Percentiles rank a stretch among this genome's conserved stretches.
These are phyloP conservation scores for Eutrema heterophyllum DNA, from an alignment of 345 rosid genomes.

Conservation along the genomic window DNA sequence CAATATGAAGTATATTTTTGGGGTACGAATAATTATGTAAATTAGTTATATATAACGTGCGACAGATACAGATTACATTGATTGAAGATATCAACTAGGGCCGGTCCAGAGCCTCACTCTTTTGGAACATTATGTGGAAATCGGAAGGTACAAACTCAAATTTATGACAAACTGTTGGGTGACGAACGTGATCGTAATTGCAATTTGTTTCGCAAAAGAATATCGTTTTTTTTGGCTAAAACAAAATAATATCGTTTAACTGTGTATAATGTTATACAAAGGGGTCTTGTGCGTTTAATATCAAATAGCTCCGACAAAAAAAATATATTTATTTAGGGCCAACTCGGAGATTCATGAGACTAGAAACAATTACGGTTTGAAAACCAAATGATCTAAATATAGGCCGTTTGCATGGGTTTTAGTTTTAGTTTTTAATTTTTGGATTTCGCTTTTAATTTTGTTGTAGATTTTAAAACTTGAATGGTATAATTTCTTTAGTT, in stretches of 20 bases:
- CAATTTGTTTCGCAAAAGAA: not conserved
- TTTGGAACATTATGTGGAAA: slow-evolving; percentile 7
- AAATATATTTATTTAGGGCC: no score
- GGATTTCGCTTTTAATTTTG: no score
- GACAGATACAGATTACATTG: slow-evolving; percentile 4
- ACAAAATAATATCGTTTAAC: not conserved
- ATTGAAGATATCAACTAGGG: slow-evolving; percentile 3
- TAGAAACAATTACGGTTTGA: no score
- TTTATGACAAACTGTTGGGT: slow-evolving; percentile 17
- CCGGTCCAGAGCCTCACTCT: slow-evolving; percentile 4
- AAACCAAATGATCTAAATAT: no score
- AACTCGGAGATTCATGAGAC: no score
- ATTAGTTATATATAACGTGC: not conserved
- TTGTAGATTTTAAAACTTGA: no score
- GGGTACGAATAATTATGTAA: not conserved
- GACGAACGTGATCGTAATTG: slow-evolving; percentile 14
- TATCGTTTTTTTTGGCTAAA: not conserved
- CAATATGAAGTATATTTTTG: slow-evolving; percentile 4
- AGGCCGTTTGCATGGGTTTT: no score
- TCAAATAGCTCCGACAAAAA: no score
- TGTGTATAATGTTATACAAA: not conserved
- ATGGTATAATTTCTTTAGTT: no score
- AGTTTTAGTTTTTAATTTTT: no score
- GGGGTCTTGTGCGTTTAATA: no score
- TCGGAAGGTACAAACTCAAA: slow-evolving; percentile 7